Evolutionary conservation across 2,329 filamentous ascomycete species (phyloP).

Genomic region (Alternaria sp.): DNA sequence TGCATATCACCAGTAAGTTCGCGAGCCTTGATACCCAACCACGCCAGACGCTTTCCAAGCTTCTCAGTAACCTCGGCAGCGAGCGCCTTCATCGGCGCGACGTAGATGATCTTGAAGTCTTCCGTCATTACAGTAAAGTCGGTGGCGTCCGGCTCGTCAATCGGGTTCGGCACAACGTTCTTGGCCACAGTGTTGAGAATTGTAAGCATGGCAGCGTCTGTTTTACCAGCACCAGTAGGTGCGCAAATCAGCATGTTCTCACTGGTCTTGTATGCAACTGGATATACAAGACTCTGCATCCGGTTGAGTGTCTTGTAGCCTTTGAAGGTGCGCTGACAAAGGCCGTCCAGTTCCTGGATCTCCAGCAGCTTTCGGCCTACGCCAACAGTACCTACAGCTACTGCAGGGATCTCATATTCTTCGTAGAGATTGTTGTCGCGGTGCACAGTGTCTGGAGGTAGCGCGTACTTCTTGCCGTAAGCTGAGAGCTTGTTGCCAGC

Average conservation of each 20-base stretch:
- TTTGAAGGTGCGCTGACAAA: slow-evolving; percentile 91
- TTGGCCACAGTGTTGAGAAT: slow-evolving; percentile 90
- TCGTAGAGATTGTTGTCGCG: slow-evolving; percentile 82
- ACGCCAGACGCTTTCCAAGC: slow-evolving; percentile 86
- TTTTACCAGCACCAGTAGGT: slow-evolving; percentile 98
- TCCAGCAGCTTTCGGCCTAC: slow-evolving; percentile 77
- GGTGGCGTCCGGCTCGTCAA: slow-evolving; percentile 73
- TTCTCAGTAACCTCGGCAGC: slow-evolving; percentile 97
- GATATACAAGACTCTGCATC: slow-evolving; percentile 97
- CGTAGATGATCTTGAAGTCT: slow-evolving; percentile 98
- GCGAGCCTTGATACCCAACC: slow-evolving; percentile 90
- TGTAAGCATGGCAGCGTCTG: slow-evolving; percentile 96
- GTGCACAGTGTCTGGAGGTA: slow-evolving; percentile 78
- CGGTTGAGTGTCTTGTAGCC: slow-evolving; percentile 93
- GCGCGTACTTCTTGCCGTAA: slow-evolving; percentile 80
- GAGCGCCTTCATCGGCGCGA: slow-evolving; percentile 98
- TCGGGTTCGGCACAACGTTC: slow-evolving; percentile 80
- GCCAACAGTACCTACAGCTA: slow-evolving; percentile 76
- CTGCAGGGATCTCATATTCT: slow-evolving; percentile 86
- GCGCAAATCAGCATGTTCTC: slow-evolving; percentile 99
- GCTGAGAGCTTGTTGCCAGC: slow-evolving; percentile 86
- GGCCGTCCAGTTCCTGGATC: slow-evolving; percentile 83
- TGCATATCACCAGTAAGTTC: slow-evolving; percentile 99
- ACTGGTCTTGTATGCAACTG: slow-evolving; percentile 91
- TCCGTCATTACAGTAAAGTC: slow-evolving; percentile 85